Percentiles rank a stretch among this genome's conserved stretches.
phyloP scores from a whole-genome alignment of 768 basidiomycete species.

The Russula sp. region DNA sequence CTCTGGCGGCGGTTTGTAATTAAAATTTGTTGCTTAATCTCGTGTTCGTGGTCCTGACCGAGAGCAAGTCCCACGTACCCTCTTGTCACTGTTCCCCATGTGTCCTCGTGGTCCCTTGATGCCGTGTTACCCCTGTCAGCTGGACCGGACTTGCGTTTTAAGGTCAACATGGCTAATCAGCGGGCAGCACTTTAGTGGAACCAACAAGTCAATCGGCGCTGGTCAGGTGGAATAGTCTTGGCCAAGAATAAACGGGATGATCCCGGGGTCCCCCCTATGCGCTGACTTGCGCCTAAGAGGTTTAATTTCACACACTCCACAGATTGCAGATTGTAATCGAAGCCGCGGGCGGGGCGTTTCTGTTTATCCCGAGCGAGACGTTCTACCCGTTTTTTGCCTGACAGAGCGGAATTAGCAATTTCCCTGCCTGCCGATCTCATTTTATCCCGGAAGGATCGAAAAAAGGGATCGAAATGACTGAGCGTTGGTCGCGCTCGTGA shows the following conservation, averaged over 20 bases:
- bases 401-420: not conserved
- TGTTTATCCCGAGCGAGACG: not conserved
- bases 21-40: not conserved
- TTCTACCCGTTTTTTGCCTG: not conserved
- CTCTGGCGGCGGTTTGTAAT: constrained; percentile 2
- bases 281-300: not conserved
- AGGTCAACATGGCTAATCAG: constrained; percentile 24
- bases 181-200: constrained; percentile 1
- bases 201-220: constrained; percentile 6
- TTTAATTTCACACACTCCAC: constrained; percentile 9
- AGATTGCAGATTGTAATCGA: constrained; percentile 17
- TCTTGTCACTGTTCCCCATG: constrained; percentile 1
- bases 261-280: constrained; percentile 9
- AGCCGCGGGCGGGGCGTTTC: not conserved
- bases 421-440: constrained; percentile 16
- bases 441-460: not conserved
- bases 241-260: constrained; percentile 5
- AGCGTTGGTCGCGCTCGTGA: not conserved
- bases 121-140: constrained; percentile 18
- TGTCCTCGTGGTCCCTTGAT: constrained; percentile 17
- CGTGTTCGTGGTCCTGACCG: constrained; percentile 8
- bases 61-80: constrained; percentile 14
- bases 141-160: constrained; percentile 24
- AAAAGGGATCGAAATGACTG: not conserved
- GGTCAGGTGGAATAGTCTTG: constrained; percentile 13